Conservation (phyloP, 345 rosid genomes). For the Carallia brachiata region DNA sequence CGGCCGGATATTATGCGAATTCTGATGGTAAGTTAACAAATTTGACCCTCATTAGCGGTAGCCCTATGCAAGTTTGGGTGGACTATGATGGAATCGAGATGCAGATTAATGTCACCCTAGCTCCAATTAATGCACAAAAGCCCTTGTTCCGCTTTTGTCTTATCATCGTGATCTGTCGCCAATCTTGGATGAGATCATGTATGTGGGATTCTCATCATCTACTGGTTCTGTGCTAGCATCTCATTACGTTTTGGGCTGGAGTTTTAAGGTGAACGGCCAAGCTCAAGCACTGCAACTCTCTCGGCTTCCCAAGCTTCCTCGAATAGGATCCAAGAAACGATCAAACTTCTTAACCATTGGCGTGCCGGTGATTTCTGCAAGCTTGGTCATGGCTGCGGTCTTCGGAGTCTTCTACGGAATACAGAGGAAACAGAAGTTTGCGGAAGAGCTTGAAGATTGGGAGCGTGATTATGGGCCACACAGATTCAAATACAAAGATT, state of each 20-base stretch:
- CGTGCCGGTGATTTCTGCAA: slow-evolving; percentile 36
- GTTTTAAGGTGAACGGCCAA: slow-evolving; percentile 43
- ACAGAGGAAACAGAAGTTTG: slow-evolving; percentile 50
- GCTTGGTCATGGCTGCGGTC: slow-evolving; percentile 21
- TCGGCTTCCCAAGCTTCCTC: slow-evolving; percentile 62
- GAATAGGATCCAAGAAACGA: slow-evolving; percentile 25
- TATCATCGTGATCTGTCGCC: slow-evolving; percentile 38
- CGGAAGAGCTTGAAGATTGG: slow-evolving; percentile 74
- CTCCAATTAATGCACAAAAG: slow-evolving; percentile 34
- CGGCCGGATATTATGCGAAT: slow-evolving; percentile 43
- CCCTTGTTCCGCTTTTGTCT: slow-evolving; percentile 52
- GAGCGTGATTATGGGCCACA: slow-evolving; percentile 62
- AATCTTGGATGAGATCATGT: slow-evolving; percentile 37
- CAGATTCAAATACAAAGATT: slow-evolving; percentile 58
- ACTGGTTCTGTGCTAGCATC: slow-evolving; percentile 40
- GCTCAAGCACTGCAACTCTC: slow-evolving; percentile 44
- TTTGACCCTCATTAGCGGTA: slow-evolving; percentile 31
- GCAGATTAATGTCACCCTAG: slow-evolving; percentile 44
- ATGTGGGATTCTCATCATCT: slow-evolving; percentile 69
- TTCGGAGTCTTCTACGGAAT: slow-evolving; percentile 21
- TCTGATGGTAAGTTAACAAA: slow-evolving; percentile 4
- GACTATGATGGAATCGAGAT: slow-evolving; percentile 40
- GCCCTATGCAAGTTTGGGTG: slow-evolving; percentile 49
- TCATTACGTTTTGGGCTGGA: slow-evolving; percentile 72
- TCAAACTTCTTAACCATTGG: slow-evolving; percentile 43